Evolutionary conservation across 345 rosid genomes (phyloP).

Genomic region (Melaleuca alternifolia): DNA sequence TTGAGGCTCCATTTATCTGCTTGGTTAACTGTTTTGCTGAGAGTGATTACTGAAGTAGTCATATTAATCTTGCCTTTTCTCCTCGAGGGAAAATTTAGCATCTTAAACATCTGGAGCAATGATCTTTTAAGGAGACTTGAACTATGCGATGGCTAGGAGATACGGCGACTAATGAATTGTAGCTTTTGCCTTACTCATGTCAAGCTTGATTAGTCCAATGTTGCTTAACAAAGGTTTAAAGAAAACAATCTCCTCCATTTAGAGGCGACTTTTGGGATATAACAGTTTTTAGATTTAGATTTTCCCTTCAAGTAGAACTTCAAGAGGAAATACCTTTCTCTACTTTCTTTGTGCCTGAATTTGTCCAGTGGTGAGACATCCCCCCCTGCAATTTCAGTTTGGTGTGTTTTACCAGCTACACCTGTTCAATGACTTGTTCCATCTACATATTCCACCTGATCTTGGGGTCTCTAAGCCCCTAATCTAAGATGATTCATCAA

Average conservation of each 20-base stretch:
- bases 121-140: neutral
- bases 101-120: neutral
- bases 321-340: neutral
- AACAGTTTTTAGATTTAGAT: neutral
- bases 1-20: neutral
- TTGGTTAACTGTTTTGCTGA: neutral
- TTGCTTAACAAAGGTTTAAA: neutral
- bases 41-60: neutral
- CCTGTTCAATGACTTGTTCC: neutral
- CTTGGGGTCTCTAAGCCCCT: neutral
- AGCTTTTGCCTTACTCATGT: neutral
- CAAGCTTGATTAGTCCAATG: neutral
- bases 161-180: neutral
- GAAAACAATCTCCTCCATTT: neutral
- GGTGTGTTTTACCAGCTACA: neutral
- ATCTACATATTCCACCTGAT: neutral
- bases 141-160: neutral
- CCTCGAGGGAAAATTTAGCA: neutral
- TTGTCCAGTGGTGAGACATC: neutral
- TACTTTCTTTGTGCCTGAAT: neutral
- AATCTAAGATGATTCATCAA: neutral
- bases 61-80: neutral
- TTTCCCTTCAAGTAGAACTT: neutral
- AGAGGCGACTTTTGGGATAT: neutral
- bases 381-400: neutral